Evolutionary conservation across 805 yeast species (phyloP), one percentile per base, ranked within the genome.

Genomic region (Ogataea trehalophila): DNA sequence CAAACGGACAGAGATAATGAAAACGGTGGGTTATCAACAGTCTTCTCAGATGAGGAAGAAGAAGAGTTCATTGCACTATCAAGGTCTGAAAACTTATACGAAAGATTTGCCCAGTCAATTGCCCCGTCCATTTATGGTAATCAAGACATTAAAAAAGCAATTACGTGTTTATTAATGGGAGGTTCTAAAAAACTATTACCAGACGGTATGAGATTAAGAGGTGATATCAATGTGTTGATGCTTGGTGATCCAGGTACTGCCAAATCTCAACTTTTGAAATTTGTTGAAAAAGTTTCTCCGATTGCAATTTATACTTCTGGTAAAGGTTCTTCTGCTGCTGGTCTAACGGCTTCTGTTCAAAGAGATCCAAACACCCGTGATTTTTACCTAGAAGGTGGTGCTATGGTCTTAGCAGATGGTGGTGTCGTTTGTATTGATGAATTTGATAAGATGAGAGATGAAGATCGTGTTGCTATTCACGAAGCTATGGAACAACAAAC

Each of bases 401-500:
- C 99, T 8, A 91, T 94, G 97, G 99, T 94, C n/a, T 73, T 94
- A 43, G 99, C 99, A 0, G 99, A 94, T 70, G 98, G 98, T 37
- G 99, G 99, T 55, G 97, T 94, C 43, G 97, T 92, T 42, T 94
- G 98, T 76, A 94, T 94, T 62, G 99, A 94, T 73, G 99, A 94
- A 76, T 94, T 94, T 63, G 99, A 94, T 68, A 94, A 94, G 74
- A 94, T 94, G 99, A 78, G 98, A 65, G 99, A 94, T 62, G 98
- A 94, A 65, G 99, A 94, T 68, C 79, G 99, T 63, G 98, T 94
- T 36, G 98, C 99, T 0, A 94, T 94, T 56, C 99, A 94, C 68
- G 99, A 94, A 74, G 99, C 99, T 13, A 94, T 94, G 99, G 99
- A 94, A 72, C 99, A 94, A 69, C 99, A 94, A 69, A 94, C 99